Conservation (phyloP, 2,329 filamentous ascomycete genomes). For the Exophiala xenobiotica region DNA sequence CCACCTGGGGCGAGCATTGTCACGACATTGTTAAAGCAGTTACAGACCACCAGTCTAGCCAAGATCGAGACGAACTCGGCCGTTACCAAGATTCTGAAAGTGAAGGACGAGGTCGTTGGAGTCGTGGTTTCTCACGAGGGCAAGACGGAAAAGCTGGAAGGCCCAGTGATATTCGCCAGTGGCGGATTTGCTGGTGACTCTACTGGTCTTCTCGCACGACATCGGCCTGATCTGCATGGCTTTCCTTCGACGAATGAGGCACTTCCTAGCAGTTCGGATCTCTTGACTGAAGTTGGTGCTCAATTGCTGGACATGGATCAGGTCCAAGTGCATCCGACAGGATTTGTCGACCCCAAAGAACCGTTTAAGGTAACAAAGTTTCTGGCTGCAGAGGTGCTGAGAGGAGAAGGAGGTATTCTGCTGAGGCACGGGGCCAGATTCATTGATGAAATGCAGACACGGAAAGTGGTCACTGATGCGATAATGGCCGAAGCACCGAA, state of each 20-base stretch:
- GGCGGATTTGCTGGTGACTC: constrained; percentile 66
- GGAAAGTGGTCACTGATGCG: constrained; percentile 56
- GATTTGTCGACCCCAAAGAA: constrained; percentile 58
- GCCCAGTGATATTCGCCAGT: constrained; percentile 59
- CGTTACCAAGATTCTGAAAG: constrained; percentile 52
- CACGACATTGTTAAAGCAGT: constrained; percentile 51
- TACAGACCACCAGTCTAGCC: constrained; percentile 53
- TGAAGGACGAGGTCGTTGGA: constrained; percentile 45
- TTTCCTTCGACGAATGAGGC: constrained; percentile 65
- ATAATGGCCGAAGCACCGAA: constrained; percentile 41
- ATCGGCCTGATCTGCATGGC: constrained; percentile 59
- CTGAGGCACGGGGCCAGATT: constrained; percentile 54
- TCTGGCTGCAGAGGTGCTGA: constrained; percentile 62
- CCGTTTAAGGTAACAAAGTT: constrained; percentile 55
- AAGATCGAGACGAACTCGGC: constrained; percentile 53
- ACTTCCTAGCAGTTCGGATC: constrained; percentile 52
- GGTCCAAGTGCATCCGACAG: constrained; percentile 66
- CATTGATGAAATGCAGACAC: constrained; percentile 62
- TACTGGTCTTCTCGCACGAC: constrained; percentile 54
- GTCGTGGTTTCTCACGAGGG: constrained; percentile 51
- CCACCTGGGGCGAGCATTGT: constrained; percentile 63
- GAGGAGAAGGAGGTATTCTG: constrained; percentile 63
- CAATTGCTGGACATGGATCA: constrained; percentile 47
- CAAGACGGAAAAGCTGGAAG: constrained; percentile 40
- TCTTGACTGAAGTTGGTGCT: constrained; percentile 43